A percentile compares a stretch with the other conserved stretches of the same genome.
Evolutionary conservation across 345 rosid species (phyloP).

Genomic region (Rhizophora apiculata): DNA sequence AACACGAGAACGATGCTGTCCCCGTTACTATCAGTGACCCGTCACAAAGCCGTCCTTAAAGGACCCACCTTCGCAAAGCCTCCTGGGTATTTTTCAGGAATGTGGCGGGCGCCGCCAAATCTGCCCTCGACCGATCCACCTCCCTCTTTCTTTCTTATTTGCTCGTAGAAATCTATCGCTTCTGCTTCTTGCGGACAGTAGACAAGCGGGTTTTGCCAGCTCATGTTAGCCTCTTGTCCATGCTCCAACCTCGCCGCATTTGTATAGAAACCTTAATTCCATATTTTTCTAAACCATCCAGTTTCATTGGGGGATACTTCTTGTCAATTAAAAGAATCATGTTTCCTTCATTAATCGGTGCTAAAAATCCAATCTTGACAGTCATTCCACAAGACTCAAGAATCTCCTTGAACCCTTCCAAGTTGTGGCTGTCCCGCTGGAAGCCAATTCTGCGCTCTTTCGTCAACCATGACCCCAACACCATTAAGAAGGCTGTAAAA

Average conservation of each 20-base stretch:
- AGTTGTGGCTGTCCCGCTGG: not conserved
- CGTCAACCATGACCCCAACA: conserved; percentile 17
- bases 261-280: not conserved
- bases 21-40: too few species aligned
- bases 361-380: conserved; percentile 9
- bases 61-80: too few species aligned
- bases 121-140: not conserved
- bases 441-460: conserved; percentile 10
- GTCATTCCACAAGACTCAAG: conserved; percentile 15
- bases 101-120: conserved; percentile 7
- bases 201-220: not conserved
- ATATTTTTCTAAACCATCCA: not conserved
- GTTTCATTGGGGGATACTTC: not conserved
- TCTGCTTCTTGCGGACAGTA: conserved; percentile 7
- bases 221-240: not conserved
- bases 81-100: too few species aligned
- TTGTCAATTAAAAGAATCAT: not conserved
- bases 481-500: conserved; percentile 17
- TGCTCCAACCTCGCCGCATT: not conserved
- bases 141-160: too few species aligned
- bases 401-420: not conserved
- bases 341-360: conserved; percentile 10
- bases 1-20: too few species aligned
- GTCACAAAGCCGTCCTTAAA: too few species aligned
- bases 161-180: not conserved